Base-by-base conservation (phyloP, 129 eudicot species). In the Rutidosis leptorrhynchoides region DNA sequence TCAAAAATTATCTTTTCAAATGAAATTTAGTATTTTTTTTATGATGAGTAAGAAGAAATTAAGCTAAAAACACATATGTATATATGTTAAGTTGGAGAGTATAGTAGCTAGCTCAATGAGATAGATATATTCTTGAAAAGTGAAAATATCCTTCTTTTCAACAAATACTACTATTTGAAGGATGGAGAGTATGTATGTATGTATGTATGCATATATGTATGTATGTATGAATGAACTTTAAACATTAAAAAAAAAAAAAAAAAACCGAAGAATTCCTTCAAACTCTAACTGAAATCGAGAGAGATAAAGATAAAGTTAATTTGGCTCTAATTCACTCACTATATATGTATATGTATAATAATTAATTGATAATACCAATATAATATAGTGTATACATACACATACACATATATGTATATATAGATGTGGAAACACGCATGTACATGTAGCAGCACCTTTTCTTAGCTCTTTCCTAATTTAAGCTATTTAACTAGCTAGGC, bases 231-330 rank as follows among this genome's bases (percentile, higher is more conserved):
- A 62, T 5, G 40, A 68, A 69, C 88, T 84, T 88, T 80, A 82
- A 84, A 76, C 84, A 81, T 62, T 77, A 67, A n/a, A n/a, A n/a
- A n/a, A n/a, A n/a, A n/a, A n/a, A n/a, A n/a, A n/a, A n/a, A n/a
- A 76, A 80, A 88, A 82, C 82, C 81, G 76, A 77, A 84, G 81
- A 84, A 84, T 82, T 87, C 76, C 82, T 80, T 78, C 51, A 65
- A 58, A 79, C 90, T 84, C 84, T 87, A 82, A 80, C 87, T 58
- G 83, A 82, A 82, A 74, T 45, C 82, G 79, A 79, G 85, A 62
- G 83, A 76, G 84, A 78, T 75, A 88, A 88, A 82, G 89, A 77
- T 80, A 85, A 88, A 80, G 86, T 40, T 40, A 40, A 40, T 15
- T 15, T 68, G 55, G 58, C 64, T 37, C 77, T 70, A 4, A 40